phyloP scores from a whole-genome alignment of 768 basidiomycete genomes.

The Podaxis sp. region DNA sequence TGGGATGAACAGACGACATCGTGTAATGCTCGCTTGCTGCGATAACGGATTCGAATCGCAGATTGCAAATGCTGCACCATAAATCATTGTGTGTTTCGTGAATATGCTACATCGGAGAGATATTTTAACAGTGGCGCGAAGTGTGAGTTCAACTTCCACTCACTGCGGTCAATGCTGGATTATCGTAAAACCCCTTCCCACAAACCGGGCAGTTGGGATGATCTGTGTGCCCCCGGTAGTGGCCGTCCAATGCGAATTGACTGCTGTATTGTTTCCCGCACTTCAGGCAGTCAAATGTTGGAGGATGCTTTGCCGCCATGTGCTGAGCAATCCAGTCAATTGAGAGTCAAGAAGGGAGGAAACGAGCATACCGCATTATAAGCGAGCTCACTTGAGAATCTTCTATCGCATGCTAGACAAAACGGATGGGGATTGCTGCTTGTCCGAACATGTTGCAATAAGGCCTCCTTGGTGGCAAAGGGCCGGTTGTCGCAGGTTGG shows the following conservation, averaged over 20 bases:
- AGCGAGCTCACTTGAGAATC: slow-evolving; percentile 30
- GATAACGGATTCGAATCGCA: slow-evolving; percentile 33
- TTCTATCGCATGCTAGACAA: slow-evolving; percentile 29
- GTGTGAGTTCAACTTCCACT: slow-evolving; percentile 8
- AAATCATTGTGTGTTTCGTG: slow-evolving; percentile 30
- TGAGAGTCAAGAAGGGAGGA: background rate
- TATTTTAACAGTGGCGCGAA: background rate
- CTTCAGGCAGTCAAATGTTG: slow-evolving; percentile 34
- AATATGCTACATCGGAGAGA: slow-evolving; percentile 29
- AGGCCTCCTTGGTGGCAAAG: slow-evolving; percentile 32
- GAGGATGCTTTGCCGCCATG: slow-evolving; percentile 37
- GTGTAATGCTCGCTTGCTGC: slow-evolving; percentile 35
- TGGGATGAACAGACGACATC: slow-evolving; percentile 39
- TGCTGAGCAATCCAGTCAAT: slow-evolving; percentile 23
- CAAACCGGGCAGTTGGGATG: slow-evolving; percentile 46
- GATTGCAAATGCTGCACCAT: slow-evolving; percentile 32
- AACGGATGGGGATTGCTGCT: slow-evolving; percentile 31
- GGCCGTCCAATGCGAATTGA: slow-evolving; percentile 36
- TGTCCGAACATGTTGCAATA: slow-evolving; percentile 33
- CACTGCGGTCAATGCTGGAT: slow-evolving; percentile 29
- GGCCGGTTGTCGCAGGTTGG: slow-evolving; percentile 30
- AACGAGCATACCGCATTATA: slow-evolving; percentile 30
- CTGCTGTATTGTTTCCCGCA: slow-evolving; percentile 30
- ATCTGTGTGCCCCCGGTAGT: slow-evolving; percentile 38
- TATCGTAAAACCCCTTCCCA: slow-evolving; percentile 37